Base-by-base conservation (phyloP, 164 flowering plant genomes). In the Nelumbo lutea region DNA sequence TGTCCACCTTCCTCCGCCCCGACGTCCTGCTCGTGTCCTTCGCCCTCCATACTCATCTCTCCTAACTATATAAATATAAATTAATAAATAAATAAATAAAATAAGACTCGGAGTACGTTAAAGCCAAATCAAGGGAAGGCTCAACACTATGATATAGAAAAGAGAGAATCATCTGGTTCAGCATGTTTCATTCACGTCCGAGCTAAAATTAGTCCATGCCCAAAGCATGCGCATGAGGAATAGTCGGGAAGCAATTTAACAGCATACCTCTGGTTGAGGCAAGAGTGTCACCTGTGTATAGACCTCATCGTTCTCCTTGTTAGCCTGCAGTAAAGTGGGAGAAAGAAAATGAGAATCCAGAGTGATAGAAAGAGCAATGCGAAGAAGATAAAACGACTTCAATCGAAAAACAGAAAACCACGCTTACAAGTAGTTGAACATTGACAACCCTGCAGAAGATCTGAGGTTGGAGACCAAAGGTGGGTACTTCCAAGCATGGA, bases 281-380 rank as follows among this genome's bases (percentile, higher is more conserved):
- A 88, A 84, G 68, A 94, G 81, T 52, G 90, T 80, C 61, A 94
- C 84, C 80, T 86, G 90, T 39, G 91, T 85, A 73, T 91, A 94
- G 42, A 91, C 96, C 80, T 94, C 98, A 83, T 94, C 98, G 78
- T 83, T 88, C 73, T 86, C 96, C 78, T 84, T 88, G 65, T 90
- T 88, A 64, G 97, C 98, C 98, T 94, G 75, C 64, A 10, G 51
- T 70, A 72, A 56, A 72, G 42, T 59, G 43, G 70, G 51, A 42
- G 4, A 39, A 40, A 57, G 51, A 9, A 39, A 63, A 44, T 48
- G 41, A 47, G 46, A 41, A 39, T 43, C 9, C n/a, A n/a, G n/a
- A n/a, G n/a, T n/a, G n/a, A n/a, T n/a, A n/a, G n/a, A n/a, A n/a
- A n/a, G n/a, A n/a, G n/a, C n/a, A n/a, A n/a, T n/a, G n/a, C n/a